Evolutionary conservation across 140 eudicot genomes (phyloP).

Genomic region (Anethum foeniculum): DNA sequence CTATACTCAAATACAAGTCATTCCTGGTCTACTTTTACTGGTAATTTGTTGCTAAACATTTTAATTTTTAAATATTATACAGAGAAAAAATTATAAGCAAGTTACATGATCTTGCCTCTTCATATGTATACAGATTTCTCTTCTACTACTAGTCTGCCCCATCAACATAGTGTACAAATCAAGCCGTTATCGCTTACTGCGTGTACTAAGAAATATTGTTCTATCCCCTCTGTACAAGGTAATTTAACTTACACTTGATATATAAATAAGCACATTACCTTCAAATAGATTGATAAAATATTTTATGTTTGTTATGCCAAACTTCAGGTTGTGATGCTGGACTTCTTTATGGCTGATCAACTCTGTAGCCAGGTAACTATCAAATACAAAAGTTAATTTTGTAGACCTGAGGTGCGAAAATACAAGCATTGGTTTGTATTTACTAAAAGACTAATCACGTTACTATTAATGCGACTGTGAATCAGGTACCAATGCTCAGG

Average conservation of each 20-base stretch:
- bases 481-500: slow-evolving; percentile 90
- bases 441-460: neutral
- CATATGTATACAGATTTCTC: slow-evolving; percentile 38
- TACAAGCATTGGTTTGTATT: neutral
- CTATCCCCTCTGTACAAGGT: slow-evolving; percentile 86
- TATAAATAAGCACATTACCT: neutral
- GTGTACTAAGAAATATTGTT: slow-evolving; percentile 66
- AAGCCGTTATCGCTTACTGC: slow-evolving; percentile 67
- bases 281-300: too few relatives aligned
- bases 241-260: neutral
- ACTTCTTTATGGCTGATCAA: slow-evolving; percentile 99
- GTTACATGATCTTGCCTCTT: neutral
- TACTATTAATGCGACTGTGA: neutral
- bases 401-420: neutral
- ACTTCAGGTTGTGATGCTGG: slow-evolving; percentile 68
- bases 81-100: neutral
- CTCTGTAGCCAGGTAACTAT: slow-evolving; percentile 88
- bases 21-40: slow-evolving; percentile 76
- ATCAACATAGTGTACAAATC: slow-evolving; percentile 65
- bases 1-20: slow-evolving; percentile 58
- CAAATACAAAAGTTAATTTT: neutral
- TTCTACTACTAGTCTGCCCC: slow-evolving; percentile 68
- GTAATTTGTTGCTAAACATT: slow-evolving; percentile 29
- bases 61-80: neutral
- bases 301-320: neutral